Percentiles rank a stretch among this genome's conserved stretches.
phyloP scores from a whole-genome alignment of 164 flowering plant genomes.

The Aristolochia fimbriata region DNA sequence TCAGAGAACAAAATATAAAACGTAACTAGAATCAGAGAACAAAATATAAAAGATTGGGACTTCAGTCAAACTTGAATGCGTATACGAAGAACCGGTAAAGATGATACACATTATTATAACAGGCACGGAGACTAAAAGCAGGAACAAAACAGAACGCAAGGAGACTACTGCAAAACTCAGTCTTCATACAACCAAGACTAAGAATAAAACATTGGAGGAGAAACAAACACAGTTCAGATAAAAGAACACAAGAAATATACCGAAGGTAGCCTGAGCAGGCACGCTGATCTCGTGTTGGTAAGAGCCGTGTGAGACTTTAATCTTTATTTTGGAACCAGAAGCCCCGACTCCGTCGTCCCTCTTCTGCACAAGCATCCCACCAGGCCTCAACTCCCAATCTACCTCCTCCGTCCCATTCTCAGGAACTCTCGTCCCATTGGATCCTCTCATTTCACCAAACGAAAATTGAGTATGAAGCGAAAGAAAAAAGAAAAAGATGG shows the following conservation, averaged over 20 bases:
- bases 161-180: too few relatives aligned
- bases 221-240: background rate
- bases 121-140: too few relatives aligned
- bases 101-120: too few relatives aligned
- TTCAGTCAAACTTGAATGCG: too few relatives aligned
- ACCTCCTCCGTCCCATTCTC: constrained; percentile 18
- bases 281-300: constrained; percentile 33
- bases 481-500: background rate
- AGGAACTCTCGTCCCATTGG: constrained; percentile 2
- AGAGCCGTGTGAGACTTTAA: constrained; percentile 46
- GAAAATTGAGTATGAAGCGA: background rate
- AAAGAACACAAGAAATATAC: constrained; percentile 14
- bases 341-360: constrained; percentile 21
- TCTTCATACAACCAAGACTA: background rate
- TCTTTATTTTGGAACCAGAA: constrained; percentile 32
- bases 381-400: constrained; percentile 43
- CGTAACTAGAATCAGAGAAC: too few relatives aligned
- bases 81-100: too few relatives aligned
- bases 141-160: too few relatives aligned
- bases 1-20: too few relatives aligned
- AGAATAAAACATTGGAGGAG: background rate
- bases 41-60: too few relatives aligned
- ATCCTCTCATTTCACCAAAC: constrained; percentile 8
- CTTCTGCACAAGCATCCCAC: constrained; percentile 49
- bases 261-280: constrained; percentile 53